Evolutionary conservation across 805 yeast species (phyloP).

Genomic region (Candida berthetii): DNA sequence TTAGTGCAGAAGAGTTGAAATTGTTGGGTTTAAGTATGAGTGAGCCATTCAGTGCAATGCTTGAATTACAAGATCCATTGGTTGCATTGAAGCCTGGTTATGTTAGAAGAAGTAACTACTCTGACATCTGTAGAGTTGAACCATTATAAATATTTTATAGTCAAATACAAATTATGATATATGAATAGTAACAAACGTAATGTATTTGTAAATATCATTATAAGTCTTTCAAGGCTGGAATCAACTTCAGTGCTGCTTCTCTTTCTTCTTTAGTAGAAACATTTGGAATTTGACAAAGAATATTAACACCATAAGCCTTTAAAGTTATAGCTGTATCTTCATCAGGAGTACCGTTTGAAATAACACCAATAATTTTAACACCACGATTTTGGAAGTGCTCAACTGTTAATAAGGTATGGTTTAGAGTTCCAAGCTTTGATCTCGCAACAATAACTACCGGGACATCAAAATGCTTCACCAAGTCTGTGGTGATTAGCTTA

Average conservation of each 20-base stretch:
- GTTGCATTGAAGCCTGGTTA: neutral
- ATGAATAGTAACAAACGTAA: too few relatives aligned
- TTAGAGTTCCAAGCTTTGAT: conserved; percentile 23
- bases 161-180: neutral
- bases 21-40: conserved; percentile 4
- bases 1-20: conserved; percentile 3
- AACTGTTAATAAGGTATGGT: conserved; percentile 22
- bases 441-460: conserved; percentile 22
- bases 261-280: conserved; percentile 1
- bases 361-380: conserved; percentile 15
- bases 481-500: conserved; percentile 17
- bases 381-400: conserved; percentile 17
- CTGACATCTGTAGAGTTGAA: conserved; percentile 2
- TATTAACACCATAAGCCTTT: conserved; percentile 13
- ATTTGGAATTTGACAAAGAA: conserved; percentile 29
- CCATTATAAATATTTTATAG: neutral
- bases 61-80: conserved; percentile 5
- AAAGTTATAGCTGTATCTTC: conserved; percentile 16
- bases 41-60: conserved; percentile 6
- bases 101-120: conserved; percentile 1
- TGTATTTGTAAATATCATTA: too few relatives aligned
- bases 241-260: neutral
- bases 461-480: conserved; percentile 13
- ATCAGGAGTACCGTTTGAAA: conserved; percentile 20
- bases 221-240: neutral